A percentile compares a stretch with the other conserved stretches of the same genome.
Evolutionary conservation across 2,329 filamentous ascomycete genomes (phyloP).

Genomic region (Ophiostoma quercus): DNA sequence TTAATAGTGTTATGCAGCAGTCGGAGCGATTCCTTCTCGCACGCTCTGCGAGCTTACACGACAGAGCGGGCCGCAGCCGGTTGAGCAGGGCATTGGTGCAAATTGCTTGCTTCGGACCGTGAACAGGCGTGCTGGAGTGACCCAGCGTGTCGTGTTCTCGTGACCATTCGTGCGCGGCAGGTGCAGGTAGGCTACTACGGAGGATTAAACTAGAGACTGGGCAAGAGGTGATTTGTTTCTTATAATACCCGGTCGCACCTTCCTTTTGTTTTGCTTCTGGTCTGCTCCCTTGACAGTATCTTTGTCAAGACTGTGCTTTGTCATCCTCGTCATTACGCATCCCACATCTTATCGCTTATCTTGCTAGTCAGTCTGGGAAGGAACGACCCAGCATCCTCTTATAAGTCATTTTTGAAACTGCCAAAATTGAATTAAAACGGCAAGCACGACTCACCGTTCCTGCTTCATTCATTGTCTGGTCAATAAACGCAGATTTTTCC

Average conservation of each 20-base stretch:
- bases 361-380: background rate
- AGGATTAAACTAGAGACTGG: background rate
- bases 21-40: constrained; percentile 5
- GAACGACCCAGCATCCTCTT: background rate
- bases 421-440: background rate
- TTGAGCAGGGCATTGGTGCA: background rate
- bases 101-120: background rate
- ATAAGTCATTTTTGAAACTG: background rate
- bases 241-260: background rate
- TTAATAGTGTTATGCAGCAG: background rate
- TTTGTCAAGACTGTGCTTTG: background rate
- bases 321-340: background rate
- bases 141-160: background rate
- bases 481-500: no score
- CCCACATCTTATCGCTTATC: constrained; percentile 7
- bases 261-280: background rate
- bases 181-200: background rate
- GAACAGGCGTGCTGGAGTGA: constrained; percentile 1
- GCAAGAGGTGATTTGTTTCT: background rate
- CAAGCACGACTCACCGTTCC: background rate
- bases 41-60: background rate
- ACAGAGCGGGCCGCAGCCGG: background rate
- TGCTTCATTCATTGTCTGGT: background rate
- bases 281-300: background rate
- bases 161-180: background rate